These are phyloP conservation scores for Acer campestre DNA, from an alignment of 345 rosid genomes.

Conservation along the genomic window DNA sequence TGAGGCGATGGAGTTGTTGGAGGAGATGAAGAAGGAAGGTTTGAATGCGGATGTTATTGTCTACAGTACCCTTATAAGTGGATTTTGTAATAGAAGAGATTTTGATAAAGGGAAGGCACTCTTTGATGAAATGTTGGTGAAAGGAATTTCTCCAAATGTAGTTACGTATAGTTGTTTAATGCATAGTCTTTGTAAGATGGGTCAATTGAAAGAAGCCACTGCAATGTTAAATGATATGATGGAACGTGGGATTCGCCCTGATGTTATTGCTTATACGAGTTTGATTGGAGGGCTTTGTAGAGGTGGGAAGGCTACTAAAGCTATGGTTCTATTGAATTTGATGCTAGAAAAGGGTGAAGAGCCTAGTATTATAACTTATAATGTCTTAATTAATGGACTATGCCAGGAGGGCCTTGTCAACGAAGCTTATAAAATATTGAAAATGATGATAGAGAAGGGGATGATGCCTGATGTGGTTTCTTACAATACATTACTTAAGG, in stretches of 20 bases:
- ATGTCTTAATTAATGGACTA: conserved; percentile 54
- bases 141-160: conserved; percentile 45
- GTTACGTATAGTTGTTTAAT: conserved; percentile 44
- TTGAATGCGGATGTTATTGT: conserved; percentile 50
- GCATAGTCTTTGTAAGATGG: conserved; percentile 49
- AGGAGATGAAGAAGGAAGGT: conserved; percentile 48
- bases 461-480: conserved; percentile 52
- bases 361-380: conserved; percentile 54
- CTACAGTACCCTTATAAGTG: conserved; percentile 35
- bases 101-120: conserved; percentile 42
- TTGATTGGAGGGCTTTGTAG: conserved; percentile 64
- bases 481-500: conserved; percentile 56
- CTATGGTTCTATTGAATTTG: conserved; percentile 52
- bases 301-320: conserved; percentile 49
- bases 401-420: conserved; percentile 53
- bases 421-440: conserved; percentile 56
- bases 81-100: conserved; percentile 34
- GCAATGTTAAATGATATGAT: conserved; percentile 44
- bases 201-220: conserved; percentile 52
- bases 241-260: conserved; percentile 48
- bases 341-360: conserved; percentile 52
- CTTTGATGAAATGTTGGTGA: conserved; percentile 50
- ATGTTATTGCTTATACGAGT: conserved; percentile 48
- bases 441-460: conserved; percentile 57
- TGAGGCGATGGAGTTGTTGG: conserved; percentile 42